Evolutionary conservation across 768 basidiomycete genomes (phyloP).

Genomic region (Guyanaporus albipodus): DNA sequence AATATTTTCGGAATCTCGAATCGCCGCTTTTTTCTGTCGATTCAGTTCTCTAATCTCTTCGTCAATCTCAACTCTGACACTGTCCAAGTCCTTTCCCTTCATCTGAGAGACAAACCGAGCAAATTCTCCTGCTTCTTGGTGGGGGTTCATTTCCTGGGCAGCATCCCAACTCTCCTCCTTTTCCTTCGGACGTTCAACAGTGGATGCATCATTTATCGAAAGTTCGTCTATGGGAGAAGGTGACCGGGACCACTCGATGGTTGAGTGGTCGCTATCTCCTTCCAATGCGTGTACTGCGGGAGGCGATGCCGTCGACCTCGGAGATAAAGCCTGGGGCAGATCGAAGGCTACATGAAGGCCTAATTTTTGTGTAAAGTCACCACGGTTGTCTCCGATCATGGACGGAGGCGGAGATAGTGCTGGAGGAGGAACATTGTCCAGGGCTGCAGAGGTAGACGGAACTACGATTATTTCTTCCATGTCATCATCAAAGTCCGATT

Average conservation of each 20-base stretch:
- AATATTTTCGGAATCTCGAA: conserved; percentile 93
- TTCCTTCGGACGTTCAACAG: conserved; percentile 21
- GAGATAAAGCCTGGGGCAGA: conserved; percentile 6
- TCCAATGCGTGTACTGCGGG: conserved; percentile 3
- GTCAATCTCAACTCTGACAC: conserved; percentile 85
- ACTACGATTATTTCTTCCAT: conserved; percentile 35
- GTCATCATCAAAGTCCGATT: conserved; percentile 32
- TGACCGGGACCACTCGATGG: conserved; percentile 38
- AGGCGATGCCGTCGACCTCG: conserved; percentile 7
- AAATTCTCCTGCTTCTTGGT: conserved; percentile 83
- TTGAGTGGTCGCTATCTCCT: conserved; percentile 24
- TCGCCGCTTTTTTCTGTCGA: conserved; percentile 79
- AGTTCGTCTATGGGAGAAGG: conserved; percentile 29
- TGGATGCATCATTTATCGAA: conserved; percentile 4
- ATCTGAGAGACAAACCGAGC: conserved; percentile 90
- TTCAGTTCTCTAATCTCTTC: conserved; percentile 82
- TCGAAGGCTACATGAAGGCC: conserved; percentile 1
- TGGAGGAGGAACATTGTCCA: not conserved
- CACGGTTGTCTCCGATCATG: conserved; percentile 15
- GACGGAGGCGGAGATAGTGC: conserved; percentile 12
- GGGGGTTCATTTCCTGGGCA: conserved; percentile 79
- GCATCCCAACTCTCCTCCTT: conserved; percentile 65
- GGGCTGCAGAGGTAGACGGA: not conserved
- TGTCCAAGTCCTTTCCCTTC: conserved; percentile 78
- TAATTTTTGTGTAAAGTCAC: not conserved